These are phyloP conservation scores for Apophysomyces trapeziformis DNA, from an alignment of 371 early-diverging fungal species.

Conservation along the genomic window DNA sequence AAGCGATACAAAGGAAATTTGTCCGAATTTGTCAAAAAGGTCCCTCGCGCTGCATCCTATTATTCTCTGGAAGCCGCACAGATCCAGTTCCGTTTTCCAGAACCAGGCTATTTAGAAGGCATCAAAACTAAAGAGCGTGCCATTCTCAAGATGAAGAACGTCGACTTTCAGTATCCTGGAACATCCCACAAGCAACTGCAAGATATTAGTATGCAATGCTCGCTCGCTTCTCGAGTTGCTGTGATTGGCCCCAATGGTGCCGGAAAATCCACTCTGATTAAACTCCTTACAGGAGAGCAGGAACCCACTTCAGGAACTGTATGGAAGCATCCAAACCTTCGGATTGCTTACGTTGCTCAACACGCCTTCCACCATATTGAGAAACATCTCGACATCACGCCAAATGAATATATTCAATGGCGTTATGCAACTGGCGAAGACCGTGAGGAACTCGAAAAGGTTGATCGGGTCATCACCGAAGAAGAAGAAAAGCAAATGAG, in stretches of 20 bases:
- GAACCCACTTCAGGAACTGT: conserved; percentile 41
- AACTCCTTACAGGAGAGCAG: conserved; percentile 73
- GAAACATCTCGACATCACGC: conserved; percentile 66
- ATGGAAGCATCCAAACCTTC: conserved; percentile 62
- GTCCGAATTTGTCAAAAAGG: conserved; percentile 76
- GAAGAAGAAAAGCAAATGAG: conserved; percentile 68
- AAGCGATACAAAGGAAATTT: conserved; percentile 83
- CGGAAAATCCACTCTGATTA: conserved; percentile 75
- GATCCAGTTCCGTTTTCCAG: conserved; percentile 65
- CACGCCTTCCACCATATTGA: conserved; percentile 80
- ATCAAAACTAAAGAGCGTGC: conserved; percentile 74
- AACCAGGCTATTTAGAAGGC: conserved; percentile 72
- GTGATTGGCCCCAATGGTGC: conserved; percentile 77
- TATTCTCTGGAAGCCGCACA: conserved; percentile 63
- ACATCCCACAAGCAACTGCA: conserved; percentile 51
- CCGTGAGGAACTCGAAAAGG: conserved; percentile 66
- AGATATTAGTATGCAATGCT: conserved; percentile 62
- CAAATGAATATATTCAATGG: conserved; percentile 73
- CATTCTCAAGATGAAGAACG: conserved; percentile 63
- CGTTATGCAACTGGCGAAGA: conserved; percentile 71
- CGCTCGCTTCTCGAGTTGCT: conserved; percentile 71
- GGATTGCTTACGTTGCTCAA: conserved; percentile 79
- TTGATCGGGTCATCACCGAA: conserved; percentile 59
- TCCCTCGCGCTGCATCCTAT: conserved; percentile 78
- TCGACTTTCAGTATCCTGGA: conserved; percentile 70